Conservation (phyloP, 371 early-diverging fungal genomes). For the Entomophthora muscae region DNA sequence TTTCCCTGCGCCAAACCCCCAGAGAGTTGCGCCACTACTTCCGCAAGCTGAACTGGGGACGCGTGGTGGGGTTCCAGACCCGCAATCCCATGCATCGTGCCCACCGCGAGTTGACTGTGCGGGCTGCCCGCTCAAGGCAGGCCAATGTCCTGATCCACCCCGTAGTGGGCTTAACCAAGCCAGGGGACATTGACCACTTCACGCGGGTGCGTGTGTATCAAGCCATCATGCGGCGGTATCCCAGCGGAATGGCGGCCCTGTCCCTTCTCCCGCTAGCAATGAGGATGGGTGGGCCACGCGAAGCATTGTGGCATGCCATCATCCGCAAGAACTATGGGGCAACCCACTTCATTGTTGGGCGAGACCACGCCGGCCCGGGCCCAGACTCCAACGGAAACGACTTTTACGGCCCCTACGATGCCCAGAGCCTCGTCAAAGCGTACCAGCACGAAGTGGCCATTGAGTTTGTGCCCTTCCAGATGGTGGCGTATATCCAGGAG, state of each 20-base stretch:
- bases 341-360: slow-evolving; percentile 87
- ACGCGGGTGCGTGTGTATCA: slow-evolving; percentile 93
- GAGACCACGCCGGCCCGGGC: slow-evolving; percentile 94
- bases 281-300: slow-evolving; percentile 95
- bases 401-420: slow-evolving; percentile 92
- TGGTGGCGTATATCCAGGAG: slow-evolving; percentile 85
- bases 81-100: slow-evolving; percentile 97
- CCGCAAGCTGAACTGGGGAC: slow-evolving; percentile 81
- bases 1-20: slow-evolving; percentile 76
- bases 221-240: slow-evolving; percentile 82
- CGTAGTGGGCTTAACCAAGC: slow-evolving; percentile 87
- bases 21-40: slow-evolving; percentile 75
- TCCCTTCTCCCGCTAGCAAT: slow-evolving; percentile 84
- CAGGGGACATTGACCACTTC: slow-evolving; percentile 91
- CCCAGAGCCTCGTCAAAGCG: slow-evolving; percentile 67
- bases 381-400: slow-evolving; percentile 74
- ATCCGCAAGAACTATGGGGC: slow-evolving; percentile 93
- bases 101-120: slow-evolving; percentile 87
- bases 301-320: slow-evolving; percentile 92
- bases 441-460: slow-evolving; percentile 78
- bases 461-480: slow-evolving; percentile 90
- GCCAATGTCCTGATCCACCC: slow-evolving; percentile 89
- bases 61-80: slow-evolving; percentile 95
- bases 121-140: slow-evolving; percentile 75
- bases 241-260: slow-evolving; percentile 85